phyloP scores from a whole-genome alignment of 2,329 filamentous ascomycete species.

The Raffaelea arxii region DNA sequence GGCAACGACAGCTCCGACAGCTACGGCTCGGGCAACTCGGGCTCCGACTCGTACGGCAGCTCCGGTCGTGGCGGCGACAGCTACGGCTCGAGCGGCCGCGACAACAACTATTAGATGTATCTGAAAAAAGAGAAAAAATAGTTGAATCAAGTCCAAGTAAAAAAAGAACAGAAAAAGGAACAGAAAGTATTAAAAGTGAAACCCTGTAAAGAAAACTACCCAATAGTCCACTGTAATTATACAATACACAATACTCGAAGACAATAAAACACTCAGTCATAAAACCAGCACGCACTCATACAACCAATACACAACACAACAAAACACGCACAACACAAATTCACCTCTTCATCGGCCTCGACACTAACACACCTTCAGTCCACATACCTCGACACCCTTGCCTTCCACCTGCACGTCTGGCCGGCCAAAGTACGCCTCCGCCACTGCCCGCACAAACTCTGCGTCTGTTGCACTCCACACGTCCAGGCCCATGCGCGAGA shows the following conservation, averaged over 20 bases:
- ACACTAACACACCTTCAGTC: slow-evolving; percentile 62
- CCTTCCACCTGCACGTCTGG: slow-evolving; percentile 50
- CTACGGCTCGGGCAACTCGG: not conserved
- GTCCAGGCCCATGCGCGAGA: slow-evolving; percentile 67
- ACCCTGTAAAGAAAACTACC: not conserved
- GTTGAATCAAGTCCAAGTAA: not conserved
- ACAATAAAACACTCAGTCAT: no score
- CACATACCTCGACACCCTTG: slow-evolving; percentile 65
- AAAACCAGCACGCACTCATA: no score
- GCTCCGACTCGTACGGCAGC: not conserved
- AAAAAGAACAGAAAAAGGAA: not conserved
- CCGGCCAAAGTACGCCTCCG: slow-evolving; percentile 56
- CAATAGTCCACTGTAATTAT: no score
- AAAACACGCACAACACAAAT: no score
- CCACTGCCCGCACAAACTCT: slow-evolving; percentile 55
- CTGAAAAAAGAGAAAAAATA: not conserved
- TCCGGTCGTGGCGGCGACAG: slow-evolving; percentile 3
- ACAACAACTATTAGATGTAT: slow-evolving; percentile 9
- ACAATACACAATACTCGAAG: not conserved
- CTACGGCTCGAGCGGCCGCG: slow-evolving; percentile 5
- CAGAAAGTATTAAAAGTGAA: not conserved
- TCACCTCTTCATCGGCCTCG: no score
- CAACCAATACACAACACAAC: no score
- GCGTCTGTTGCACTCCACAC: slow-evolving; percentile 64
- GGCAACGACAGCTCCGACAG: slow-evolving; percentile 1